Percentiles rank a stretch among this genome's conserved stretches.
phyloP scores from a whole-genome alignment of 495 filamentous ascomycete genomes.

The Penicillium daleae region DNA sequence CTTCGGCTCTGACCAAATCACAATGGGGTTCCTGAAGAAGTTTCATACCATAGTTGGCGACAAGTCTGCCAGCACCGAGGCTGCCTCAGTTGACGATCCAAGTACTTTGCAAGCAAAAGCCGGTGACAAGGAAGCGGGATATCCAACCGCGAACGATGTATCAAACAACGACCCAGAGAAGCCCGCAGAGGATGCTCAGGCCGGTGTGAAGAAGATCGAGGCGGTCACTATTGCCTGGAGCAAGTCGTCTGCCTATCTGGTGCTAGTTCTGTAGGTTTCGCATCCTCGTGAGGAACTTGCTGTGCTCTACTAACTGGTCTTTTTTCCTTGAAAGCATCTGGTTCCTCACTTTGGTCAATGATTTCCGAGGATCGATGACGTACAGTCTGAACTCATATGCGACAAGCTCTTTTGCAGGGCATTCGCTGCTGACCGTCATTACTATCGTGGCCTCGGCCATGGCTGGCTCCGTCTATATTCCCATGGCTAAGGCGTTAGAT shows the following conservation, averaged over 20 bases:
- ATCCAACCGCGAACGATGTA: not conserved
- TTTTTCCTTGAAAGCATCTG: constrained; percentile 34
- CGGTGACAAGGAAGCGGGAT: not conserved
- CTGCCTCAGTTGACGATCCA: constrained; percentile 2
- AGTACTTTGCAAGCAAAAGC: constrained; percentile 3
- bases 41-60: constrained; percentile 3
- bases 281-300: not conserved
- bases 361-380: constrained; percentile 35
- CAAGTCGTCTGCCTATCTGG: constrained; percentile 11
- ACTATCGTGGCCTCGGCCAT: constrained; percentile 52
- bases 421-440: constrained; percentile 59
- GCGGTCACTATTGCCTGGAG: constrained; percentile 27
- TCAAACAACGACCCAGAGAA: constrained; percentile 1
- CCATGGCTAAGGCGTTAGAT: constrained; percentile 68
- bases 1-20: not conserved
- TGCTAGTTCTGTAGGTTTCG: not conserved
- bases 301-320: not conserved
- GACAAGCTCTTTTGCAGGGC: constrained; percentile 54
- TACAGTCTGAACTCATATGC: constrained; percentile 31
- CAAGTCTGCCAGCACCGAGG: not conserved
- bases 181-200: constrained; percentile 18
- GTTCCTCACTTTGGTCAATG: constrained; percentile 45
- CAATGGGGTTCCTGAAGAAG: not conserved
- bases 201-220: constrained; percentile 28
- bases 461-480: constrained; percentile 42